Percentiles rank a stretch among this genome's conserved stretches.
Evolutionary conservation across 371 early-diverging fungal species (phyloP).

Genomic region (Dinochytrium kinnereticum): DNA sequence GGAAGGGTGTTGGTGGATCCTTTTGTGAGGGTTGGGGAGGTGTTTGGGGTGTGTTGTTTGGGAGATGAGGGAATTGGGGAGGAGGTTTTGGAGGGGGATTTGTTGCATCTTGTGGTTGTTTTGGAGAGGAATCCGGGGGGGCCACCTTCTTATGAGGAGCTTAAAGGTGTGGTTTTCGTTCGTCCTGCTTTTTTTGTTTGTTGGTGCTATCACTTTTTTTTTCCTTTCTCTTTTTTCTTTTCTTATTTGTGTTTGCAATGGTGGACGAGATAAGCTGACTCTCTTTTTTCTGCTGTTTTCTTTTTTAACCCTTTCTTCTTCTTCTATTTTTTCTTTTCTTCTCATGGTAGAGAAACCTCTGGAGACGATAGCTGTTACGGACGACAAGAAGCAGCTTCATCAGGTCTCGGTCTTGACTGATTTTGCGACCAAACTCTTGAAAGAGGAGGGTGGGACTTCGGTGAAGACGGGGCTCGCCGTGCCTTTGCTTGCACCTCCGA

Average conservation of each 20-base stretch:
- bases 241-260: too few relatives aligned
- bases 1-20: not conserved
- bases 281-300: not conserved
- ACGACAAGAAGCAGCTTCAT: not conserved
- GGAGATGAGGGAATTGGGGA: not conserved
- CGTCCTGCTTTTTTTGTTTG: too few relatives aligned
- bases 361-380: not conserved
- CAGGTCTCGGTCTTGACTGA: not conserved
- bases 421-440: not conserved
- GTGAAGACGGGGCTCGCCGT: not conserved
- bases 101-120: not conserved
- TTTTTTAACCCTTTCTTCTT: not conserved
- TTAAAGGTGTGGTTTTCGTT: not conserved
- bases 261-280: not conserved
- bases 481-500: not conserved
- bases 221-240: too few relatives aligned
- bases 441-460: too few relatives aligned
- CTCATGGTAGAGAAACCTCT: not conserved
- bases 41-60: too few relatives aligned
- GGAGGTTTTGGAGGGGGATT: not conserved
- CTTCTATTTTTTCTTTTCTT: not conserved
- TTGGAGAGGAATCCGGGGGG: conserved; percentile 7
- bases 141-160: conserved; percentile 4
- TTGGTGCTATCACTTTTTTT: too few relatives aligned
- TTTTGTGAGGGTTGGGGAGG: not conserved